phyloP scores from a whole-genome alignment of 2,329 filamentous ascomycete genomes.

The Westerdykella aurantiaca region DNA sequence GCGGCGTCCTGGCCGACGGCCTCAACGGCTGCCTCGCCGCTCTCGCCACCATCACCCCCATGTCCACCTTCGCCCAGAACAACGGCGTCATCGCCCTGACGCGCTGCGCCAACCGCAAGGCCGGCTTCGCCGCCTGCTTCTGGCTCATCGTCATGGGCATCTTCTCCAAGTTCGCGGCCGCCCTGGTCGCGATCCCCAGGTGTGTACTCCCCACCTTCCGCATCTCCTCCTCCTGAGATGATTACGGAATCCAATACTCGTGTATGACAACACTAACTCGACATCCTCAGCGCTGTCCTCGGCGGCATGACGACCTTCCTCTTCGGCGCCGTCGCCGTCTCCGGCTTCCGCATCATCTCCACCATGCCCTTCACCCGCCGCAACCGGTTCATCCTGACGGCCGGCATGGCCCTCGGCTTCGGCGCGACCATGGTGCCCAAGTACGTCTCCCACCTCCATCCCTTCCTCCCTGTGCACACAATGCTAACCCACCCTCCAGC shows the following conservation, averaged over 20 bases:
- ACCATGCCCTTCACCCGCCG: conserved; percentile 69
- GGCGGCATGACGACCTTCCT: conserved; percentile 65
- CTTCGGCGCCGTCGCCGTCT: conserved; percentile 69
- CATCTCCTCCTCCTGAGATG: too few species aligned
- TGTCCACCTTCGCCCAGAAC: conserved; percentile 77
- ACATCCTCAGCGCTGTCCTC: conserved; percentile 32
- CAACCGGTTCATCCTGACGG: conserved; percentile 76
- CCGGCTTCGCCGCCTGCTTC: conserved; percentile 70
- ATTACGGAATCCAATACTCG: too few species aligned
- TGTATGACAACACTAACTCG: too few species aligned
- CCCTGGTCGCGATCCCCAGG: conserved; percentile 66
- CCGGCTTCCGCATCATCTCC: conserved; percentile 69
- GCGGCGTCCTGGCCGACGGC: conserved; percentile 72
- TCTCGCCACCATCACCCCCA: conserved; percentile 72
- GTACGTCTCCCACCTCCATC: conserved; percentile 16
- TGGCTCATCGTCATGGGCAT: conserved; percentile 77
- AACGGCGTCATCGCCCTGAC: conserved; percentile 81
- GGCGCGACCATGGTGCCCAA: conserved; percentile 44
- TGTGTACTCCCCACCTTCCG: too few species aligned
- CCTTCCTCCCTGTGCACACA: background rate
- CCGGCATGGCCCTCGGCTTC: conserved; percentile 66
- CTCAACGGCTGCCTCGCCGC: conserved; percentile 69
- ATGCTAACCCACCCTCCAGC: conserved; percentile 30
- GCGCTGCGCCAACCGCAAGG: conserved; percentile 72
- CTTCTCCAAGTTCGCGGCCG: conserved; percentile 76